A percentile compares a stretch with the other conserved stretches of the same genome.
These are phyloP conservation scores for Fusarium nygamai DNA, from an alignment of 2,329 filamentous ascomycete species.

Conservation along the genomic window DNA sequence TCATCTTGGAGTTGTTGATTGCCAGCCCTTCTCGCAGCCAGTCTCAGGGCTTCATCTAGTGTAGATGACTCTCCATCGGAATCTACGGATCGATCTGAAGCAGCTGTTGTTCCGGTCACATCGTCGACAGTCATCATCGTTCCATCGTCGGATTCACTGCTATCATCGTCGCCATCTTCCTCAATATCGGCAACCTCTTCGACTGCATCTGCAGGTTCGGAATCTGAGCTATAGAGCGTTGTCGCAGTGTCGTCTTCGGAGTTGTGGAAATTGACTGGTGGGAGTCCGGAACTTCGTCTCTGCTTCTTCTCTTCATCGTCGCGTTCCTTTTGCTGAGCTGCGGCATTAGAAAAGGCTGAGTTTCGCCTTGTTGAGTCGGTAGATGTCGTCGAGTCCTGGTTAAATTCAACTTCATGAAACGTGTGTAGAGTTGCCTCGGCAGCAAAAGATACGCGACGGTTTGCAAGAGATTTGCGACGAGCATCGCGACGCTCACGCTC, in stretches of 20 bases:
- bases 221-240: slow-evolving; percentile 78
- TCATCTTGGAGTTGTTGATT: slow-evolving; percentile 72
- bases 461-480: slow-evolving; percentile 90
- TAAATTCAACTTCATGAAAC: slow-evolving; percentile 92
- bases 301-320: slow-evolving; percentile 70
- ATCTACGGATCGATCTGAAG: slow-evolving; percentile 67
- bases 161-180: slow-evolving; percentile 56
- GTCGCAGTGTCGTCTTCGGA: slow-evolving; percentile 74
- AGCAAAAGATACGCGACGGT: slow-evolving; percentile 94
- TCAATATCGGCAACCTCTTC: slow-evolving; percentile 66
- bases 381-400: slow-evolving; percentile 85
- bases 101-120: slow-evolving; percentile 73
- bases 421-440: slow-evolving; percentile 97
- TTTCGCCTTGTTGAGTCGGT: slow-evolving; percentile 79
- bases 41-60: slow-evolving; percentile 79
- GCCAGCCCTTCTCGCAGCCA: slow-evolving; percentile 79
- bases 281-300: slow-evolving; percentile 73
- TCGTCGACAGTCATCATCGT: slow-evolving; percentile 88
- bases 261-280: slow-evolving; percentile 71
- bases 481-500: slow-evolving; percentile 84
- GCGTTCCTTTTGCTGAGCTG: slow-evolving; percentile 60
- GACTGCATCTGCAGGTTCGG: slow-evolving; percentile 64
- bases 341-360: slow-evolving; percentile 54
- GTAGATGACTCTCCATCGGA: slow-evolving; percentile 75
- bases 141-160: slow-evolving; percentile 74